Evolutionary conservation across 805 yeast species (phyloP), one percentile per base, ranked within the genome.

Genomic region (Trichomonascus vanleenenianus): DNA sequence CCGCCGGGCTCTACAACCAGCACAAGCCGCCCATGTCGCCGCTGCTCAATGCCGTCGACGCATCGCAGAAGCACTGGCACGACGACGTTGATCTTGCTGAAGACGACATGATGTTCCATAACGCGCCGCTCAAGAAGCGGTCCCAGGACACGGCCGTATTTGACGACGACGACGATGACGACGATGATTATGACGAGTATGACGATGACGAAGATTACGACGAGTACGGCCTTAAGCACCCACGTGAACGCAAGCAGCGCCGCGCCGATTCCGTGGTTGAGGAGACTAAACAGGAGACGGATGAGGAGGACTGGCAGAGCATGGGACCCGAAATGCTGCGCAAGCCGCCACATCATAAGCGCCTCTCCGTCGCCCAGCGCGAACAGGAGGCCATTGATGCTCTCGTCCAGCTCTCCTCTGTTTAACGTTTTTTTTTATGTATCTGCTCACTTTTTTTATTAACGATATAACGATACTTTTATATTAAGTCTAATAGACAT

Each of bases 291-390:
- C 74, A 80, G 38, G 95, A 86, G 57, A 91, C 98, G 0, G 98
- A 91, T 63, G 97, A 91, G 59, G 98, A 91, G 64, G 97, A 91
- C 64, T 91, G 98, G 98, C 84, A 81, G 50, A 67, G 87, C 0
- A 82, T 89, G 44, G 97, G 97, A 1, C 88, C 96, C 0, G 81
- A 76, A 33, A 68, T 77, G 37, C 67, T 87, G 46, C 67, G 85
- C 65, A 39, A 16, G 40, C 31, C 19, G 12, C 32, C n/a, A 10
- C 14, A 14, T 15, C 33, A 30, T 16, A 9, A 12, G 39, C 44
- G 39, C 7, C 14, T 30, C 33, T 33, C 44, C 16, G 33, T 31
- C 38, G 44, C 39, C 20, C 42, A 46, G 40, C 50, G 53, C 2
- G 76, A 72, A 54, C 79, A 76, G 58, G 75, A 75, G 46, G 86